Base-by-base conservation (phyloP, 805 yeast species). In the Sugiyamaella qingdaonensis region DNA sequence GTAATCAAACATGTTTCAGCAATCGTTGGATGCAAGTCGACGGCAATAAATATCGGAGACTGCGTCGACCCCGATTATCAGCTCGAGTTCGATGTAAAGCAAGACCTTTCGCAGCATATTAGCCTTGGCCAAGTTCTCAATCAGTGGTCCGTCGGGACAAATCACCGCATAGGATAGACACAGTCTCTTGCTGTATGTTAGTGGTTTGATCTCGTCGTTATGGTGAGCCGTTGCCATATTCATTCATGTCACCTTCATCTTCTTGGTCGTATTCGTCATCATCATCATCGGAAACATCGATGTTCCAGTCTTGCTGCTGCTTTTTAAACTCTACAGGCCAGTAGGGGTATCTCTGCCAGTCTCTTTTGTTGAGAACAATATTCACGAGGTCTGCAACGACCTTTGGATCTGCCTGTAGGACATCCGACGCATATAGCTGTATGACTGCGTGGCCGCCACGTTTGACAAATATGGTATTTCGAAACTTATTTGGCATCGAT, bases 391-490 rank as follows among this genome's bases (percentile, higher is more conserved):
- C 69, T 10, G 72, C 74, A 11, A 61, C 57, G 18, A 68, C 59
- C 33, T 64, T 66, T 33, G 60, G 60, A 13, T 41, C 49, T 21
- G 44, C 39, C 39, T 55, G 56, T 13, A 49, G 42, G 24, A 42
- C 42, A 37, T 58, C 66, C 1, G 59, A 48, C 1, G 58, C 51
- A 45, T 53, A 60, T 48, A 63, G 48, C 31, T 55, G 62, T 1
- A 65, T 61, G 7, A 70, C 58, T 1, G 64, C 70, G 31, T 59
- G 58, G 18, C 73, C 73, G 10, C 72, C 72, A 2, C 73, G 60
- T 32, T 64, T 62, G 24, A 70, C 64, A 55, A 69, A 70, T 39
- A 65, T 58, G 36, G 69, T 65, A 53, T 66, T 68, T 16, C 70
- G 57, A 51, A 70, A 64, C 53, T 62, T 61, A 21, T 69, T 68